Base-by-base conservation (phyloP, 345 rosid species). In the Gynandropsis gynandra region DNA sequence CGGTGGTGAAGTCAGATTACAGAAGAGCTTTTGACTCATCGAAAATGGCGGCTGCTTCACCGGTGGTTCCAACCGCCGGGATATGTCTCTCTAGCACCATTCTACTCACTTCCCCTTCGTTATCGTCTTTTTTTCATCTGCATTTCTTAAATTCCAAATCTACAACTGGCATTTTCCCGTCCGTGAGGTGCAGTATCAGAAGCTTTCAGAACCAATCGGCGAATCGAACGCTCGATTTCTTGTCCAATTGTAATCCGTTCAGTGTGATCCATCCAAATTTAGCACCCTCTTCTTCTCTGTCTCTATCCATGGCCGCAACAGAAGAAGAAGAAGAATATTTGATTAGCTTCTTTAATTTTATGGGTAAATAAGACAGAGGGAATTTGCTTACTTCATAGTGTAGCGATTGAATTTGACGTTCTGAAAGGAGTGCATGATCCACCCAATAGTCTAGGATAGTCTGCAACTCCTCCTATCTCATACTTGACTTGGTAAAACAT, bases 381-480 rank as follows among this genome's bases (percentile, higher is more conserved):
- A n/a, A n/a, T n/a, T n/a, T n/a, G n/a, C n/a, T n/a, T n/a, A 34
- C 88, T 11, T 65, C 51, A n/a, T 64, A 73, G 13, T 37, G 55
- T 38, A 81, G 47, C 10, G 74, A 68, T 63, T 73, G 81, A 16
- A 72, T 68, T 53, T 72, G 69, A 52, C 44, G 40, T 57, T 84
- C 83, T 9, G 76, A 73, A 50, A 72, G 68, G 29, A 71, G 77
- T 24, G 88, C 81, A 24, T 70, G 61, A 58, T 75, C 88, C 56
- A 80, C 88, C 88, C 94, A 84, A 59, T 80, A 84, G 36, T 77
- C 80, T 52, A 87, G 65, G n/a, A 85, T 73, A 6, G 70, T 75
- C 34, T 75, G 88, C 63, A 84, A 51, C 62, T 81, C 85, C 45
- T 81, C 85, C 78, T n/a, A 84, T 84, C 75, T 84, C 88, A 14